These are phyloP conservation scores for Penicillium chermesinum DNA, from an alignment of 495 filamentous ascomycete genomes.

Conservation along the genomic window DNA sequence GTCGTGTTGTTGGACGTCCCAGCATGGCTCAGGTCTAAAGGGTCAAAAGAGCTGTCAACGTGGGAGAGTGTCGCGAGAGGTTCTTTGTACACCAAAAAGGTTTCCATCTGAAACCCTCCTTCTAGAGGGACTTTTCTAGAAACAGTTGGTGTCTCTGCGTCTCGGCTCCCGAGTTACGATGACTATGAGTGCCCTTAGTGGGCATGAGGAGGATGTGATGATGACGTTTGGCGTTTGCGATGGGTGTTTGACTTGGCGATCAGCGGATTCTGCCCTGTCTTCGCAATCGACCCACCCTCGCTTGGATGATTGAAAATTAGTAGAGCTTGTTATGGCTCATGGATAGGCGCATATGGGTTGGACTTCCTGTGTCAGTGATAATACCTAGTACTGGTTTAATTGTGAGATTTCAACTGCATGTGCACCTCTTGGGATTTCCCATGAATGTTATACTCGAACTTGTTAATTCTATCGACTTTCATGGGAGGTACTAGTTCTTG, in stretches of 20 bases:
- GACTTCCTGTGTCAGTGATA: constrained; percentile 22
- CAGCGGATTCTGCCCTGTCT: too few species aligned
- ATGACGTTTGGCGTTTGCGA: not conserved
- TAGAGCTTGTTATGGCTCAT: not conserved
- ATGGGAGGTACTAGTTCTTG: too few species aligned
- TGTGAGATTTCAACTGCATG: constrained; percentile 6
- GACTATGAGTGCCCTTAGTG: not conserved
- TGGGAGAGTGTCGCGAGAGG: not conserved
- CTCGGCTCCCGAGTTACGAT: not conserved
- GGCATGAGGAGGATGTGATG: not conserved
- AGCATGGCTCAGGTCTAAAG: constrained; percentile 63
- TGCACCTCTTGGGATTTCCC: constrained; percentile 4
- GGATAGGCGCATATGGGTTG: constrained; percentile 1
- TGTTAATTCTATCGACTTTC: not conserved
- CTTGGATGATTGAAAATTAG: not conserved
- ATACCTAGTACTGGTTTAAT: constrained; percentile 10
- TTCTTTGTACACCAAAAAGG: too few species aligned
- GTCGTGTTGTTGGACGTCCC: constrained; percentile 38
- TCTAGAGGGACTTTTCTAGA: too few species aligned
- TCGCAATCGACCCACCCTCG: not conserved
- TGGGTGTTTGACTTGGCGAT: not conserved
- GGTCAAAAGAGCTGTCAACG: not conserved
- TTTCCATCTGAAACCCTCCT: too few species aligned
- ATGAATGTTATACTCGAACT: not conserved
- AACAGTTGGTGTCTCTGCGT: not conserved